These are phyloP conservation scores for Russula abietina DNA, from an alignment of 768 basidiomycete genomes.

Conservation along the genomic window DNA sequence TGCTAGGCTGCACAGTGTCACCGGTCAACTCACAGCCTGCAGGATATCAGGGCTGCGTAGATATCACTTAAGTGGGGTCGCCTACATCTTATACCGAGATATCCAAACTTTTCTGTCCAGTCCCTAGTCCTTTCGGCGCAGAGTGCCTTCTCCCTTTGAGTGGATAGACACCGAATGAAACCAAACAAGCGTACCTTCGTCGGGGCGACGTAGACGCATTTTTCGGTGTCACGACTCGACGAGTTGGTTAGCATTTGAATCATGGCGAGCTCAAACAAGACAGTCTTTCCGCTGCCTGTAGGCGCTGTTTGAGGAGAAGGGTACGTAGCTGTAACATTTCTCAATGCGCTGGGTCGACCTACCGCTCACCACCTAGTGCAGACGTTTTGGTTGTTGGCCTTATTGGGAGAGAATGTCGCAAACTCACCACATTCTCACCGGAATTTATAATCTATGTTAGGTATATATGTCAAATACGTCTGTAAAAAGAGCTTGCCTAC, in stretches of 20 bases:
- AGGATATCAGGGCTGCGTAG: constrained; percentile 2
- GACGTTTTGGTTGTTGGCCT: neutral
- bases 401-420: neutral
- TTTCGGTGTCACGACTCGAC: constrained; percentile 35
- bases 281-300: constrained; percentile 95
- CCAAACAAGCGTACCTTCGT: constrained; percentile 56
- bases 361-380: constrained; percentile 66
- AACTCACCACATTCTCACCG: constrained; percentile 58
- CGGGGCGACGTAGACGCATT: constrained; percentile 89
- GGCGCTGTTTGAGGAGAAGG: constrained; percentile 53
- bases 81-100: constrained; percentile 71
- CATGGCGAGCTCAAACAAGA: constrained; percentile 87
- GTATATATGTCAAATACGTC: neutral
- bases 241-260: constrained; percentile 59
- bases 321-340: neutral
- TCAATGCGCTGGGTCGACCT: constrained; percentile 17
- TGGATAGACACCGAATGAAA: neutral
- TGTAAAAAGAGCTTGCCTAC: constrained; percentile 25
- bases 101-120: constrained; percentile 76
- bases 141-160: constrained; percentile 51
- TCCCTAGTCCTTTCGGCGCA: constrained; percentile 81
- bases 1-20: constrained; percentile 68
- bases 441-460: constrained; percentile 47
- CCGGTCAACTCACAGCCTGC: constrained; percentile 88
- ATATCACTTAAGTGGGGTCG: neutral